Conservation (phyloP, 176 grass and related monocot genomes). For the Ensete ventricosum region DNA sequence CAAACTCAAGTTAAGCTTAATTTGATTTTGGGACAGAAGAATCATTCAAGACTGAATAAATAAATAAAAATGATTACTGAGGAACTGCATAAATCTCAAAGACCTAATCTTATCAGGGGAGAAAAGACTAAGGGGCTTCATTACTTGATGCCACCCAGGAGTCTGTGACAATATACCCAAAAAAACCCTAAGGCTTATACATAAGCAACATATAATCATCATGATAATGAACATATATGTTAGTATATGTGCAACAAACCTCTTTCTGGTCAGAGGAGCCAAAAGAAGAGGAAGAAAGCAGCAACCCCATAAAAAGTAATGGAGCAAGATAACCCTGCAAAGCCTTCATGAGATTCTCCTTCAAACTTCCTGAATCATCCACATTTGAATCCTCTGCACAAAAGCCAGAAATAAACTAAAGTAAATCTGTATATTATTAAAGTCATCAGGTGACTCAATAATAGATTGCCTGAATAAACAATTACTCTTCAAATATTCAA, state of each 20-base stretch:
- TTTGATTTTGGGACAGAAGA: not conserved
- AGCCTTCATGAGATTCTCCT: constrained; percentile 36
- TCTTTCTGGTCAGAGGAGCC: constrained; percentile 47
- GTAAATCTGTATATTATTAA: not conserved
- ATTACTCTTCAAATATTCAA: too few species aligned
- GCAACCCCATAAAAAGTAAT: constrained; percentile 44
- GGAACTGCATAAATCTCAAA: not conserved
- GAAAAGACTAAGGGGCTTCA: too few species aligned
- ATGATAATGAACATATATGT: constrained; percentile 7
- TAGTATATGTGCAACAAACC: constrained; percentile 21
- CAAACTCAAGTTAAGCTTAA: not conserved
- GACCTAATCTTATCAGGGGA: not conserved
- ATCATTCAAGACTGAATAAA: not conserved
- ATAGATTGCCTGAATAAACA: not conserved
- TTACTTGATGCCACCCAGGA: not conserved
- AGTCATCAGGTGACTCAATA: not conserved
- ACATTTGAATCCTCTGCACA: constrained; percentile 47
- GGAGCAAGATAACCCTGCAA: constrained; percentile 51
- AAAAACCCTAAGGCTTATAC: not conserved
- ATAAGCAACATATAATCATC: too few species aligned
- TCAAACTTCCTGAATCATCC: constrained; percentile 38
- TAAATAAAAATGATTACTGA: not conserved
- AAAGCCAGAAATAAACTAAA: constrained; percentile 19
- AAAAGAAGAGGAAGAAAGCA: constrained; percentile 38
- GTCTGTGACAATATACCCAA: not conserved